A percentile compares a stretch with the other conserved stretches of the same genome.
Evolutionary conservation across 108 stramenopile species (phyloP).

Genomic region (Bacterosira constricta): DNA sequence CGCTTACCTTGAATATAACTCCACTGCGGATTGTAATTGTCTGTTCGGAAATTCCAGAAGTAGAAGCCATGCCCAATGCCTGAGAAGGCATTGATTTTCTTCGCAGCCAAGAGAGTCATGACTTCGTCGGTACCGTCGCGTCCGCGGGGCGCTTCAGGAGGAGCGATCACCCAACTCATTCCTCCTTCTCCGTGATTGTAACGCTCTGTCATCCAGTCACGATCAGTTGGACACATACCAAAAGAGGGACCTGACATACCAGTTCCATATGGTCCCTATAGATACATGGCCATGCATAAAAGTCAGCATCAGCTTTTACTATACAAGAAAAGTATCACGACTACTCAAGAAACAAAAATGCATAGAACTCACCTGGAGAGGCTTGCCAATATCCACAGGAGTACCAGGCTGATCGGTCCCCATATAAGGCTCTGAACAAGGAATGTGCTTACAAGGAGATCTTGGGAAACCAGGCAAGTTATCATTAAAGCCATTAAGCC

Average conservation of each 20-base stretch:
- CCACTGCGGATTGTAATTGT: constrained; percentile 86
- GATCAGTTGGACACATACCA: constrained; percentile 76
- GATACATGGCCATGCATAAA: background rate
- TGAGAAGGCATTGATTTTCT: constrained; percentile 86
- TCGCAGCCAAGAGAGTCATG: constrained; percentile 74
- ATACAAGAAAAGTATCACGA: too few species aligned
- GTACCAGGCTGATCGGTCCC: constrained; percentile 86
- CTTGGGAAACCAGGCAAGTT: constrained; percentile 83
- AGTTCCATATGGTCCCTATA: constrained; percentile 85
- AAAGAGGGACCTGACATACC: constrained; percentile 82
- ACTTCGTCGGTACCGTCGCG: constrained; percentile 81
- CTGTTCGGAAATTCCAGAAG: constrained; percentile 95
- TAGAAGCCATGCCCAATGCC: constrained; percentile 86
- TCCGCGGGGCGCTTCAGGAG: constrained; percentile 67
- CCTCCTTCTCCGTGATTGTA: constrained; percentile 61
- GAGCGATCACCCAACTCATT: constrained; percentile 66
- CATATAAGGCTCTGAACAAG: constrained; percentile 89
- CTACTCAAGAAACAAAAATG: too few species aligned
- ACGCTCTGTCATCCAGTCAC: constrained; percentile 82
- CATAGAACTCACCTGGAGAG: constrained; percentile 55
- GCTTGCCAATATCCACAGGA: constrained; percentile 74
- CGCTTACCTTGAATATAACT: too few species aligned
- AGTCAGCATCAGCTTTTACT: too few species aligned
- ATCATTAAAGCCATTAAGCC: constrained; percentile 96
- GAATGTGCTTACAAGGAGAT: constrained; percentile 80